phyloP scores from a whole-genome alignment of 176 grass and related monocot species.

The Bolboschoenus planiculmis region DNA sequence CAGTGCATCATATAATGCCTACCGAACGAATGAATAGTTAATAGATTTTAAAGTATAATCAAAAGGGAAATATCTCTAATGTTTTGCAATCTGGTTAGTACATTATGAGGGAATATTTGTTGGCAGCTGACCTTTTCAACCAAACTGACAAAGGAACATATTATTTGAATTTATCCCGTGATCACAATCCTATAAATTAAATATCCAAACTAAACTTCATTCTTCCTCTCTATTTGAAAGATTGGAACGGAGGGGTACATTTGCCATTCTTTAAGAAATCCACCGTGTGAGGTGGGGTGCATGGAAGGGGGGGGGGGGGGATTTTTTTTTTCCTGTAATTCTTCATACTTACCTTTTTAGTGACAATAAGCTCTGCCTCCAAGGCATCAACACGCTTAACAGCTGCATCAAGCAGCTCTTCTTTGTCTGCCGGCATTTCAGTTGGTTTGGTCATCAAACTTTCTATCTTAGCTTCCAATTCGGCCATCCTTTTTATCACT shows the following conservation, averaged over 20 bases:
- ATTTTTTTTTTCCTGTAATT: background rate
- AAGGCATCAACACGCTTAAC: constrained; percentile 53
- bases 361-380: constrained; percentile 67
- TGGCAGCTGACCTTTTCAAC: background rate
- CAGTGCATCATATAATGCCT: constrained; percentile 51
- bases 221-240: background rate
- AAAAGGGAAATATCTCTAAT: background rate
- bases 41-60: background rate
- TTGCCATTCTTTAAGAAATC: background rate
- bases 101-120: background rate
- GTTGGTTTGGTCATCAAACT: constrained; percentile 45
- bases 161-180: background rate
- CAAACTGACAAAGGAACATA: background rate
- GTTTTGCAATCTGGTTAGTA: background rate
- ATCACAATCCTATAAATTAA: background rate
- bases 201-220: background rate
- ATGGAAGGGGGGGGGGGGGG: no score
- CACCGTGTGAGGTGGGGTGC: no score
- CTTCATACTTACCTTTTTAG: constrained; percentile 41
- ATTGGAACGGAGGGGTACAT: background rate
- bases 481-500: constrained; percentile 36
- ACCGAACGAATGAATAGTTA: background rate
- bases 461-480: constrained; percentile 53
- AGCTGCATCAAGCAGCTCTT: constrained; percentile 66
- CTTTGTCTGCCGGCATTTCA: constrained; percentile 69